phyloP scores from a whole-genome alignment of 208 protist genomes.

The Wallacemonas sp. region DNA sequence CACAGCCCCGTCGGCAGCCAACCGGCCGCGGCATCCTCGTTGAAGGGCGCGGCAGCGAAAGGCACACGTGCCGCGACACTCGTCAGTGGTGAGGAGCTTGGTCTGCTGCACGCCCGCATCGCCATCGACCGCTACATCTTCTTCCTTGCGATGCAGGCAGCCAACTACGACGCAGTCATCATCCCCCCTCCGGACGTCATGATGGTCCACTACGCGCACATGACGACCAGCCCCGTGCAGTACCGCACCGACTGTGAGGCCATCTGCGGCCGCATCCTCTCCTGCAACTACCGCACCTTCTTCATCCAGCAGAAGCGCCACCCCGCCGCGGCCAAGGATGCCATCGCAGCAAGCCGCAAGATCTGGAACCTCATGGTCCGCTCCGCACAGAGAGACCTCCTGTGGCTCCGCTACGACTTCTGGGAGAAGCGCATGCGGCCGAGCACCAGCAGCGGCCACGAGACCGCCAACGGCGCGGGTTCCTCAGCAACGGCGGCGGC shows the following conservation, averaged over 20 bases:
- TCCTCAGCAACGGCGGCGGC: not conserved
- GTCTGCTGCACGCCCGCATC: constrained; percentile 53
- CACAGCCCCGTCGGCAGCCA: constrained; percentile 4
- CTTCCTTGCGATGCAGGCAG: constrained; percentile 87
- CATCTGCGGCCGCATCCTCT: constrained; percentile 77
- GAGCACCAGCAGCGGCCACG: not conserved
- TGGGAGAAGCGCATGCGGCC: constrained; percentile 58
- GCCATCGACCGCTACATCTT: constrained; percentile 86
- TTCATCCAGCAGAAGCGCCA: constrained; percentile 62
- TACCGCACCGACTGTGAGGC: constrained; percentile 88
- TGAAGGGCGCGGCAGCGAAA: no score
- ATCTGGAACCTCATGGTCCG: constrained; percentile 91
- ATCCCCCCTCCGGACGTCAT: constrained; percentile 89
- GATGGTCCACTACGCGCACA: constrained; percentile 83
- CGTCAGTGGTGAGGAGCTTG: constrained; percentile 22
- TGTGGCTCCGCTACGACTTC: constrained; percentile 88
- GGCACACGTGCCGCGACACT: not conserved
- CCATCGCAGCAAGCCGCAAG: constrained; percentile 56
- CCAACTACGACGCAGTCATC: constrained; percentile 86
- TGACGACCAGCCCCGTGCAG: constrained; percentile 58
- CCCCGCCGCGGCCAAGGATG: constrained; percentile 53
- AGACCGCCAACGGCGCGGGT: not conserved
- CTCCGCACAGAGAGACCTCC: constrained; percentile 67
- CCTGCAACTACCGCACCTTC: constrained; percentile 87
- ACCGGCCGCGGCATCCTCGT: no score